Conservation (phyloP, 192 early-diverging fungal species). For the Linnemannia schmuckeri region DNA sequence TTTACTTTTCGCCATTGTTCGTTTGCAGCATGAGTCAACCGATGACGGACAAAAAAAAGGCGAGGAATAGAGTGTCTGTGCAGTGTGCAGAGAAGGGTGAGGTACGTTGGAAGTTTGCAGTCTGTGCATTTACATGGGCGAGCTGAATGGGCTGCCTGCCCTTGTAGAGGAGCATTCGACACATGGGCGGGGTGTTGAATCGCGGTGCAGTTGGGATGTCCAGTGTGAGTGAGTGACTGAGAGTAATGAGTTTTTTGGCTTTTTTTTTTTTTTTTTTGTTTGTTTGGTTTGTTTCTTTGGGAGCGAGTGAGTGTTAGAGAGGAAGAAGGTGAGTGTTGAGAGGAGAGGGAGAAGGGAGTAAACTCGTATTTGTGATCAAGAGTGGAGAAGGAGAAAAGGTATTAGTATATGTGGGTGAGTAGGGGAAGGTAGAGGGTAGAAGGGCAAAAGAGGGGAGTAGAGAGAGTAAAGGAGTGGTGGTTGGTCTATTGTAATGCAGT, state of each 20-base stretch:
- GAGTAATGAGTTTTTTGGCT: no score
- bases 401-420: background rate
- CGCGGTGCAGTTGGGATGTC: conserved; percentile 20
- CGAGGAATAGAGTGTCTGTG: conserved; percentile 7
- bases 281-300: background rate
- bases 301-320: background rate
- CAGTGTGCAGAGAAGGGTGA: no score
- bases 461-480: background rate
- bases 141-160: conserved; percentile 80
- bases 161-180: conserved; percentile 84
- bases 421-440: background rate
- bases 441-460: background rate
- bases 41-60: background rate
- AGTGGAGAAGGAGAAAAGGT: background rate
- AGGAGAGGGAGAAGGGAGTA: background rate
- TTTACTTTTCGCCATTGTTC: background rate
- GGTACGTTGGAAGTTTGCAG: background rate
- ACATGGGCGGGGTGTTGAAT: conserved; percentile 63
- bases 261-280: no score
- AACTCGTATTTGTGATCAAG: background rate
- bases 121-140: conserved; percentile 64
- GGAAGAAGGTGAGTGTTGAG: background rate
- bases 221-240: conserved; percentile 14
- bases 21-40: background rate
- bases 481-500: background rate